Conservation (phyloP, 2,329 filamentous ascomycete species). For the Mycosphaerella sp. region DNA sequence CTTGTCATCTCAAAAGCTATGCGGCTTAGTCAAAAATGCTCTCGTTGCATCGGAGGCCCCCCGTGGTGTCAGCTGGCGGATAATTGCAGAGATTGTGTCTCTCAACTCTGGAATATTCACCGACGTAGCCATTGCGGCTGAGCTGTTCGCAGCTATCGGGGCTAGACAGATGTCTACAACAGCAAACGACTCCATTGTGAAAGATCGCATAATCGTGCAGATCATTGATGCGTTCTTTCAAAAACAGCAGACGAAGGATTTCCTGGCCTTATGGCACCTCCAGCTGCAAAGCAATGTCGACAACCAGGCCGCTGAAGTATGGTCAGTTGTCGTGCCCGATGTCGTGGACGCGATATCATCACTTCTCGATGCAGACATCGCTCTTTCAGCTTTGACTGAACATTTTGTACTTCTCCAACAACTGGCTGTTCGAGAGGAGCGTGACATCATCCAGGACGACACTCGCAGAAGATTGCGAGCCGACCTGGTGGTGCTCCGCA, state of each 20-base stretch:
- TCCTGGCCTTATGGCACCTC: slow-evolving; percentile 29
- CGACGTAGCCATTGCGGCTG: slow-evolving; percentile 7
- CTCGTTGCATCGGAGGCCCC: not conserved
- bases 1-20: slow-evolving; percentile 5
- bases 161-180: not conserved
- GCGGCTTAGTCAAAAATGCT: not conserved
- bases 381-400: not conserved
- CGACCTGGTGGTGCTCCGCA: slow-evolving; percentile 9
- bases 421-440: not conserved
- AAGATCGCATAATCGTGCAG: slow-evolving; percentile 21
- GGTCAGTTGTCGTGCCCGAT: not conserved
- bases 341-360: slow-evolving; percentile 1
- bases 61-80: slow-evolving; percentile 27
- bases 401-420: not conserved
- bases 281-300: slow-evolving; percentile 20
- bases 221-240: slow-evolving; percentile 30
- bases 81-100: slow-evolving; percentile 40
- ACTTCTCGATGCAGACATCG: not conserved
- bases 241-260: slow-evolving; percentile 24
- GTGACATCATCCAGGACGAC: not conserved
- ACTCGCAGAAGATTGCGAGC: not conserved
- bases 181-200: not conserved
- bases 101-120: slow-evolving; percentile 45
- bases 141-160: slow-evolving; percentile 7
- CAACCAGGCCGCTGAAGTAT: not conserved